Conservation (phyloP, 2,329 filamentous ascomycete species). For the Cercospora sp. region DNA sequence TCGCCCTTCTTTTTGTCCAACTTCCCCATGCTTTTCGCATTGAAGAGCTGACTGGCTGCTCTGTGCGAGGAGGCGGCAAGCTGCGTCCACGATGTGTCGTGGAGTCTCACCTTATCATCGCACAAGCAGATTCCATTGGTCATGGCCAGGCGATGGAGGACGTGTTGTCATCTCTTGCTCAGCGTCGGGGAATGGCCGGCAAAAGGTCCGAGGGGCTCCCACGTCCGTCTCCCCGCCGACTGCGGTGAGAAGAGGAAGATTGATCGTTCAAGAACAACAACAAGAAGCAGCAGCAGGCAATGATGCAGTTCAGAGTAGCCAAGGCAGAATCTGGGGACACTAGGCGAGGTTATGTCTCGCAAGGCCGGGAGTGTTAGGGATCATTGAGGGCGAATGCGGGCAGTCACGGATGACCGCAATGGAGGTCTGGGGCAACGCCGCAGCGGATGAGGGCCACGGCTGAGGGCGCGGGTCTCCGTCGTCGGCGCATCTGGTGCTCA, state of each 20-base stretch:
- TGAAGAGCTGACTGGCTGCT: background rate
- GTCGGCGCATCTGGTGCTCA: constrained; percentile 2
- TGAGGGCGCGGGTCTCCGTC: constrained; percentile 1
- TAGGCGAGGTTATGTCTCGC: constrained; percentile 10
- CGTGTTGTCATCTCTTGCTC: constrained; percentile 2
- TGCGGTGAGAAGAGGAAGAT: background rate
- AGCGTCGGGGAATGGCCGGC: constrained; percentile 6
- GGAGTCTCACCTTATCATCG: background rate
- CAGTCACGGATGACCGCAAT: background rate
- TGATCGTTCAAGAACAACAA: background rate
- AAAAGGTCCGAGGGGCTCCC: constrained; percentile 15
- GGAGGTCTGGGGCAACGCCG: constrained; percentile 7
- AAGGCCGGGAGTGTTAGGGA: constrained; percentile 7
- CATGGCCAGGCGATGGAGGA: constrained; percentile 8
- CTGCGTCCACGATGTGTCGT: background rate
- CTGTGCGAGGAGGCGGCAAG: background rate
- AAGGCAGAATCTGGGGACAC: constrained; percentile 6
- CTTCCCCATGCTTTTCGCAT: background rate
- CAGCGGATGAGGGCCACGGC: background rate
- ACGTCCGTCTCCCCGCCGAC: background rate
- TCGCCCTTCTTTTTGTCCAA: constrained; percentile 4
- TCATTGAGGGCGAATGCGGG: background rate
- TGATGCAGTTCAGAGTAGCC: constrained; percentile 7
- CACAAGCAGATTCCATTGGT: constrained; percentile 12
- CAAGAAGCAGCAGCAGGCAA: background rate